These are phyloP conservation scores for Ulota crispa DNA, from an alignment of 225 moss, liverwort and hornwort species.

Conservation along the genomic window DNA sequence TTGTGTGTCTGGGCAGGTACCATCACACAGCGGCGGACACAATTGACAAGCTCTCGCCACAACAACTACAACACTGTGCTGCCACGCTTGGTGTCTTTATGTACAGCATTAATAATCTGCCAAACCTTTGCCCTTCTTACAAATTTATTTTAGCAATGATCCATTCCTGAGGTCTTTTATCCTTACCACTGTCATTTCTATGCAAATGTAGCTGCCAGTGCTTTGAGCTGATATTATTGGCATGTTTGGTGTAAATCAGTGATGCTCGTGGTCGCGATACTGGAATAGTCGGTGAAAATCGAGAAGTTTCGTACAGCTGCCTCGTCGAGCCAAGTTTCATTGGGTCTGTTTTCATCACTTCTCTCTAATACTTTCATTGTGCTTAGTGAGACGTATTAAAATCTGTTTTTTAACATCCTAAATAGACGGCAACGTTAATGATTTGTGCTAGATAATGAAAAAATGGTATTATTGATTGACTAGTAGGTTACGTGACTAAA, in stretches of 20 bases:
- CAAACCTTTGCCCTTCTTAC: slow-evolving; percentile 59
- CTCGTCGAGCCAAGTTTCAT: slow-evolving; percentile 71
- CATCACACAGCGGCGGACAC: slow-evolving; percentile 92
- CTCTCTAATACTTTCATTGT: neutral
- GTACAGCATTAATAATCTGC: slow-evolving; percentile 72
- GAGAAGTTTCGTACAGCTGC: slow-evolving; percentile 88
- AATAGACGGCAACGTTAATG: neutral
- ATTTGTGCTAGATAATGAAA: neutral
- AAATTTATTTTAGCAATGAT: neutral
- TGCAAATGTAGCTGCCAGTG: neutral
- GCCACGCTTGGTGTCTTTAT: slow-evolving; percentile 73
- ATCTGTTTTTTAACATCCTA: neutral
- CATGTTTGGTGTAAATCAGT: slow-evolving; percentile 39
- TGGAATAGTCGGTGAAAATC: slow-evolving; percentile 71
- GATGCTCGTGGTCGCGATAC: slow-evolving; percentile 70
- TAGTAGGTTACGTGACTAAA: neutral
- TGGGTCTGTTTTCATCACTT: slow-evolving; percentile 52
- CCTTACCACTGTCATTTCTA: neutral
- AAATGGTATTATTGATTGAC: slow-evolving; percentile 11
- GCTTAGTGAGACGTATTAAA: neutral
- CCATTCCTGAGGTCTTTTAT: neutral
- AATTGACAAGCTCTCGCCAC: slow-evolving; percentile 77
- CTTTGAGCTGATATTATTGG: slow-evolving; percentile 19
- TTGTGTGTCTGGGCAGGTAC: slow-evolving; percentile 50
- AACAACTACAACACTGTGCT: slow-evolving; percentile 73